Conservation (phyloP, 257 asterid genomes). For the Nyctanthes arbortristis region DNA sequence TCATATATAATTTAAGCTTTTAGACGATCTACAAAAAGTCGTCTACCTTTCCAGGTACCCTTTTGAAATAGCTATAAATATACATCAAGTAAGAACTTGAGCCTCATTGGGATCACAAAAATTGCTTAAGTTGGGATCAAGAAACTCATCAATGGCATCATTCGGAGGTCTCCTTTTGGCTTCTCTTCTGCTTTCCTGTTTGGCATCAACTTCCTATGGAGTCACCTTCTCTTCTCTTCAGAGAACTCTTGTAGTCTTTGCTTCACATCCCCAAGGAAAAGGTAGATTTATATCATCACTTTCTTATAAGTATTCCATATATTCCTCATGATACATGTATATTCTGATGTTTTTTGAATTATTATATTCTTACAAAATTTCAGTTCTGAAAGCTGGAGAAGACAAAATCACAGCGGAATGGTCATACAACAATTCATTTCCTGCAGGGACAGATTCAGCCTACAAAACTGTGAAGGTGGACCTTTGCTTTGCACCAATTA, state of each 20-base stretch:
- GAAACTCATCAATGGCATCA: neutral
- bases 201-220: constrained; percentile 20
- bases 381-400: constrained; percentile 46
- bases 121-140: neutral
- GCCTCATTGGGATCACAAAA: neutral
- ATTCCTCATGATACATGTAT: neutral
- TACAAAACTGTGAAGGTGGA: constrained; percentile 33
- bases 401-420: constrained; percentile 33
- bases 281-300: constrained; percentile 11
- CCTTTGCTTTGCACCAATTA: constrained; percentile 42
- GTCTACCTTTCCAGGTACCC: neutral
- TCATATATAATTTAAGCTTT: neutral
- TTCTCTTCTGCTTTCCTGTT: constrained; percentile 20
- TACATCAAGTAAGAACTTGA: neutral
- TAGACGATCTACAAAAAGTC: too few relatives aligned
- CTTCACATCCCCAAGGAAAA: constrained; percentile 9
- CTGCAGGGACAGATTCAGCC: constrained; percentile 27
- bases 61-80: neutral
- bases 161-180: constrained; percentile 1
- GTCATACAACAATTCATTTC: constrained; percentile 30
- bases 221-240: constrained; percentile 27
- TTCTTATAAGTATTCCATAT: too few relatives aligned
- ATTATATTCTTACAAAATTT: too few relatives aligned
- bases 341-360: too few relatives aligned
- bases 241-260: constrained; percentile 23